Evolutionary conservation across 805 yeast species (phyloP), one percentile per base, ranked within the genome.

Genomic region (Tetrapisispora arboricola): DNA sequence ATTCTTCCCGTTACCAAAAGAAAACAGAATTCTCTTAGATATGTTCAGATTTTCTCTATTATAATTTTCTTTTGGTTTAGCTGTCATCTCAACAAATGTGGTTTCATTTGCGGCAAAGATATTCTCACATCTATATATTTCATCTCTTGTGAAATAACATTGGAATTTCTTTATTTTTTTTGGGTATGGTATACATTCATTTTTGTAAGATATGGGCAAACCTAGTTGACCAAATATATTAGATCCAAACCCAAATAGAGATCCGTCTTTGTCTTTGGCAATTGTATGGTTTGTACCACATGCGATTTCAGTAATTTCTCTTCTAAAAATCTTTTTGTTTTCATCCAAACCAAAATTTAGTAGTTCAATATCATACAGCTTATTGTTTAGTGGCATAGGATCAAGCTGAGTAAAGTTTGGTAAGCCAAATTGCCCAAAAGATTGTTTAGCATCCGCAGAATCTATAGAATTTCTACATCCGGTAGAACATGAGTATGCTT

Each of bases 171-270:
- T 54, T 24, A 80, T 54, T 45, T 66, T 65, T 33, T 70, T 72
- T 2, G 98, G 98, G 30, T 77, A 74, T 4, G 94, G 75, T 35
- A 80, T 69, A 33, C 72, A 65, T 50, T 82, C 90, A 15, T 81
- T 75, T 44, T 75, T 76, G 55, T 76, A 76, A 18, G 73, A 67
- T 36, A 82, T 78, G 7, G 77, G 76, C 36, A 75, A 68, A 10
- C 90, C 95, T 41, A 90, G 67, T 54, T 92, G 90, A n/a, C 97
- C 97, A 58, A 65, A 76, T 3, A 75, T 68, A 58, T 90, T 90
- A 43, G 75, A 74, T 19, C 98, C 98, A 75, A 92, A 88, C 1
- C 86, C 73, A 75, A 81, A 83, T n/a, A 86, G 64, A 39, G 69
- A 67, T 8, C 90, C 92, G n/a, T 66, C 53, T 1, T 66, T 51